Base-by-base conservation (phyloP, 257 asterid species). In the Hygrophila difformis region DNA sequence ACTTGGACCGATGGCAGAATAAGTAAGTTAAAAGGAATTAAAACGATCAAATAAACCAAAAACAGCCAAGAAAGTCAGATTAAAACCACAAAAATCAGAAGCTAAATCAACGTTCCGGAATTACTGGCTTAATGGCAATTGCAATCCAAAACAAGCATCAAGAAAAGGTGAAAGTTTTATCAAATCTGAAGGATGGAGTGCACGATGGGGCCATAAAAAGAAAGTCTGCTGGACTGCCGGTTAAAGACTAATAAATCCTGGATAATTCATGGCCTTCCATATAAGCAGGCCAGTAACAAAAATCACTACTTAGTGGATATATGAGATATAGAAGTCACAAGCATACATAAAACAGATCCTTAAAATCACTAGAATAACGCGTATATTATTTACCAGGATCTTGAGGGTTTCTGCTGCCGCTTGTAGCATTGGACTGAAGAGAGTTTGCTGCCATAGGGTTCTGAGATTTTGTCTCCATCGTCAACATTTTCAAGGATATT, bases 401-500 rank as follows among this genome's bases (percentile, higher is more conserved):
- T 31, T 67, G 75, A 44, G 84, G 70, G 51, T 64, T 77, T 62
- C 63, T 69, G 65, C 76, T 76, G 58, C 62, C 71, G 53, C 78
- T 8, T 26, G 31, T 74, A 60, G 64, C 65, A 65, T 60, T 73
- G 50, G 79, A 1, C 60, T 67, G 84, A 53, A 62, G 56, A 51
- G 85, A 21, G 63, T 69, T 77, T 16, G 71, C 53, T 66, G 71
- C 53, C 68, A 69, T 51, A 43, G 82, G 84, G 36, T 68, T 65
- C 62, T 72, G 88, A 31, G 86, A 79, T 65, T 77, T 82, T 12
- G 74, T 68, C 79, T 89, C 96, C 84, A 89, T 74, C 6, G 92
- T 64, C 43, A 77, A 73, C 94, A 89, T 77, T 78, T 82, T 85
- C 72, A 82, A 48, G 38, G 96, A 79, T 67, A 91, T 85, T 68